phyloP scores from a whole-genome alignment of 805 yeast species.

The Candida patagonica region DNA sequence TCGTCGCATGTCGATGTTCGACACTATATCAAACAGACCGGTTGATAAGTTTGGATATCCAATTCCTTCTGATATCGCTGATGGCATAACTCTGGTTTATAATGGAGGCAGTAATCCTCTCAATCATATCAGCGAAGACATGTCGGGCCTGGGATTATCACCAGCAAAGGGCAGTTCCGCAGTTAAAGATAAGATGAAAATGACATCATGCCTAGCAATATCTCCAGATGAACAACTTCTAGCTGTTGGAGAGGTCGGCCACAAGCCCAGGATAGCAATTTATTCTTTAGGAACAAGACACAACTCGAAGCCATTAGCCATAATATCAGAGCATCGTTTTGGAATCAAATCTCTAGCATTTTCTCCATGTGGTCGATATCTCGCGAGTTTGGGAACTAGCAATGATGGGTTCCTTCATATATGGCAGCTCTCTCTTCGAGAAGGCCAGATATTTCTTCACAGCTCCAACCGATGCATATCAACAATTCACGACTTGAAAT shows the following conservation, averaged over 20 bases:
- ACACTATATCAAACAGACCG: too few species aligned
- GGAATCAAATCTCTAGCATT: constrained; percentile 50
- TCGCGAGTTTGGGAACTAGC: constrained; percentile 57
- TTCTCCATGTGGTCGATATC: constrained; percentile 45
- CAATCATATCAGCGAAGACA: background rate
- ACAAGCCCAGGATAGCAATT: constrained; percentile 53
- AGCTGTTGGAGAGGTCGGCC: constrained; percentile 67
- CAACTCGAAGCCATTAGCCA: constrained; percentile 41
- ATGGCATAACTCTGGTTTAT: background rate
- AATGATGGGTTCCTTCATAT: constrained; percentile 61
- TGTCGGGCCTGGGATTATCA: background rate
- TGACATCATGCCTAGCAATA: constrained; percentile 48
- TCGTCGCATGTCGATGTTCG: too few species aligned
- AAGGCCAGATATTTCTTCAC: constrained; percentile 28
- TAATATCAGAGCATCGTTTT: constrained; percentile 53
- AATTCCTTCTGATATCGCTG: background rate
- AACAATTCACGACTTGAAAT: constrained; percentile 42
- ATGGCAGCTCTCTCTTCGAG: constrained; percentile 38
- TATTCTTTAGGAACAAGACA: constrained; percentile 45
- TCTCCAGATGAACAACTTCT: constrained; percentile 45
- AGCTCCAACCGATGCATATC: constrained; percentile 59
- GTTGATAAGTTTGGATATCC: background rate
- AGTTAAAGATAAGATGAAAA: constrained; percentile 34
- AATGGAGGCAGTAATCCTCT: constrained; percentile 1
- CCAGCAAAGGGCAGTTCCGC: constrained; percentile 2